These are phyloP conservation scores for Pythium phragmiticola DNA, from an alignment of 352 stramenopile species.

Conservation along the genomic window DNA sequence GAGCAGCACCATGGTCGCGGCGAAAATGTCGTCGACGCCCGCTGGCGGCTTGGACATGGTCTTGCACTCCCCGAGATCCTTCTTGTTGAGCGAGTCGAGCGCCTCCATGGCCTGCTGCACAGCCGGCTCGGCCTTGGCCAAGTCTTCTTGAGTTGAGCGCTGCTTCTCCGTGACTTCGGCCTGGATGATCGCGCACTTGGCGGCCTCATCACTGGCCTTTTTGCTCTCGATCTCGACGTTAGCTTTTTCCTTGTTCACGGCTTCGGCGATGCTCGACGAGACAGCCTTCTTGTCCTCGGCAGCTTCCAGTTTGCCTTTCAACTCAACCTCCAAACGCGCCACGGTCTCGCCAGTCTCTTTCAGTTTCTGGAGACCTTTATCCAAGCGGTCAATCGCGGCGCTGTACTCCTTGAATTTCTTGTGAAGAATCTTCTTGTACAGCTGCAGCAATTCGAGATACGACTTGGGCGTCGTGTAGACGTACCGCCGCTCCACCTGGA, in stretches of 20 bases:
- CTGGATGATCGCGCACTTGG: slow-evolving; percentile 93
- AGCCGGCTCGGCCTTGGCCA: slow-evolving; percentile 94
- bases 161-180: slow-evolving; percentile 93
- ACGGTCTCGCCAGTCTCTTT: slow-evolving; percentile 93
- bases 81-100: slow-evolving; percentile 95
- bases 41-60: slow-evolving; percentile 94
- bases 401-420: slow-evolving; percentile 91
- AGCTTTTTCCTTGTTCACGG: slow-evolving; percentile 94
- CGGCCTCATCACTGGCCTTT: slow-evolving; percentile 90
- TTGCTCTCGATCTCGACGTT: slow-evolving; percentile 95
- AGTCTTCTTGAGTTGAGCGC: slow-evolving; percentile 82
- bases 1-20: slow-evolving; percentile 91
- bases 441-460: slow-evolving; percentile 93
- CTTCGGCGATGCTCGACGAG: slow-evolving; percentile 93
- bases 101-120: slow-evolving; percentile 95
- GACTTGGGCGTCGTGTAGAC: slow-evolving; percentile 96
- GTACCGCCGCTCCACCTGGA: slow-evolving; percentile 86
- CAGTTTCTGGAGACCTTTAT: slow-evolving; percentile 92
- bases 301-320: slow-evolving; percentile 95
- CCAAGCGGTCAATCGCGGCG: slow-evolving; percentile 87
- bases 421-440: slow-evolving; percentile 93
- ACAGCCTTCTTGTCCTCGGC: slow-evolving; percentile 95
- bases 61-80: slow-evolving; percentile 96
- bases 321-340: slow-evolving; percentile 90
- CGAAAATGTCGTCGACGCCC: slow-evolving; percentile 95